Evolutionary conservation across 2,329 filamentous ascomycete species (phyloP).

Genomic region (Trichoderma sp.): DNA sequence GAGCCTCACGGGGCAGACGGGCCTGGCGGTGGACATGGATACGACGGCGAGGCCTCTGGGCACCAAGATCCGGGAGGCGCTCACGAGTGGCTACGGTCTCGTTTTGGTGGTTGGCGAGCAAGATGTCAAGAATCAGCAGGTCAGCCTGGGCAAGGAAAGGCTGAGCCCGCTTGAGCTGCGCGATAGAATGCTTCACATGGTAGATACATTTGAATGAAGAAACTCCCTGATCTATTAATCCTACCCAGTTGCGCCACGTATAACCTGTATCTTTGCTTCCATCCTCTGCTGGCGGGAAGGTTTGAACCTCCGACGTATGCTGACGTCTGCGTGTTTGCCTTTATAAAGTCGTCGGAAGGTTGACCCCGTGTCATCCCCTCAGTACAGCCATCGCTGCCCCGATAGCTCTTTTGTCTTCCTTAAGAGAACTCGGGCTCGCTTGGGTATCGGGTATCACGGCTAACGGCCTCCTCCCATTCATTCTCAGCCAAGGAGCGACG

Average conservation of each 20-base stretch:
- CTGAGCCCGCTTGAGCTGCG: slow-evolving; percentile 51
- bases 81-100: slow-evolving; percentile 69
- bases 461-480: too few relatives aligned
- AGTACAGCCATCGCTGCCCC: too few relatives aligned
- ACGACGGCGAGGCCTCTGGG: slow-evolving; percentile 61
- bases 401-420: too few relatives aligned
- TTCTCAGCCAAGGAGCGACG: background rate
- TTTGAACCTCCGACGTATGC: background rate
- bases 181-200: slow-evolving; percentile 49
- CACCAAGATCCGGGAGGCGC: slow-evolving; percentile 74
- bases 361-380: too few relatives aligned
- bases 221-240: slow-evolving; percentile 17
- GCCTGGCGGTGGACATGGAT: slow-evolving; percentile 71
- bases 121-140: slow-evolving; percentile 60
- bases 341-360: too few relatives aligned
- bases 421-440: too few relatives aligned
- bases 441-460: too few relatives aligned
- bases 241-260: slow-evolving; percentile 10
- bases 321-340: background rate
- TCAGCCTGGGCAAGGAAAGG: slow-evolving; percentile 49
- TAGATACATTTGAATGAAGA: slow-evolving; percentile 51
- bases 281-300: background rate
- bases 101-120: slow-evolving; percentile 72
- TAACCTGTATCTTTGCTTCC: background rate
- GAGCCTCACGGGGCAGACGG: slow-evolving; percentile 58